Conservation (phyloP, 164 flowering plant genomes). For the Saururus chinensis region DNA sequence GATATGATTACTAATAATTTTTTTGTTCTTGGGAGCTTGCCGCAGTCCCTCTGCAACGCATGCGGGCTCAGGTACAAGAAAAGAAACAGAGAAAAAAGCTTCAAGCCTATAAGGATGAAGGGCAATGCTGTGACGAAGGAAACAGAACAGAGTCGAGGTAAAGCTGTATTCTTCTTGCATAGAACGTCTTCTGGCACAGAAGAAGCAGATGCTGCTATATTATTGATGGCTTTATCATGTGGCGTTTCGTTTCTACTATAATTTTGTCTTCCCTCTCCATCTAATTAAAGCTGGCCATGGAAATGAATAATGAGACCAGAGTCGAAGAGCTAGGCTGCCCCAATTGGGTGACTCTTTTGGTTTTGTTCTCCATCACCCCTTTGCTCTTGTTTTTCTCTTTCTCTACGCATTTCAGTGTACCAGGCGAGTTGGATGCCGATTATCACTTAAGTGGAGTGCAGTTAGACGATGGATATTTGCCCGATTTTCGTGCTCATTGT, state of each 20-base stretch:
- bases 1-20: neutral
- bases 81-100: constrained; percentile 29
- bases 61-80: constrained; percentile 88
- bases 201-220: constrained; percentile 65
- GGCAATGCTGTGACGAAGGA: neutral
- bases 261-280: neutral
- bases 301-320: neutral
- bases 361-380: too few relatives aligned
- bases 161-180: neutral
- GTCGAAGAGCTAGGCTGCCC: too few relatives aligned
- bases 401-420: too few relatives aligned
- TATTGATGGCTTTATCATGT: constrained; percentile 60
- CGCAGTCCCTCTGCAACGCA: constrained; percentile 81
- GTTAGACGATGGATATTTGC: too few relatives aligned
- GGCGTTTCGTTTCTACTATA: constrained; percentile 22
- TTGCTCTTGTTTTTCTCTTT: too few relatives aligned
- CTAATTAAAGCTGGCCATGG: neutral
- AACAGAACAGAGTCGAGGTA: neutral
- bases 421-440: too few relatives aligned
- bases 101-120: neutral
- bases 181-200: constrained; percentile 13
- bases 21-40: neutral
- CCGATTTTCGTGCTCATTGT: too few relatives aligned
- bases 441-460: too few relatives aligned
- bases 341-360: too few relatives aligned